These are phyloP conservation scores for Trametes cingulata DNA, from an alignment of 768 basidiomycete genomes.

Conservation along the genomic window DNA sequence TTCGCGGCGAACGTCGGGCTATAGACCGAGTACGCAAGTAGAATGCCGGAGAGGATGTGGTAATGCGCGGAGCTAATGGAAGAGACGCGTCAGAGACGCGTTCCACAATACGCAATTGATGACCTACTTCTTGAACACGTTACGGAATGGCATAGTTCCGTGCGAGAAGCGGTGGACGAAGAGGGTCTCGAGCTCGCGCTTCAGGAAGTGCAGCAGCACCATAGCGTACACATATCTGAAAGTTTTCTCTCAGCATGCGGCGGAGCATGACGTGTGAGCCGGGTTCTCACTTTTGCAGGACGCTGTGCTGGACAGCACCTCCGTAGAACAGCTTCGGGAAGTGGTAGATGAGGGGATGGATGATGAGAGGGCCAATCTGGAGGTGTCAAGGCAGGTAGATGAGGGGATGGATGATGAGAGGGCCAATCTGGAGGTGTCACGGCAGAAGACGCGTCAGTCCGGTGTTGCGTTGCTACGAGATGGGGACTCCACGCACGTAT, in stretches of 20 bases:
- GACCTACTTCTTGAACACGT: constrained; percentile 87
- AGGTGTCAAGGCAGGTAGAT: constrained; percentile 47
- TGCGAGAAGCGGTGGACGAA: constrained; percentile 96
- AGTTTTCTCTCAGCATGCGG: neutral
- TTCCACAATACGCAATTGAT: neutral
- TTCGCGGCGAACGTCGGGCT: constrained; percentile 72
- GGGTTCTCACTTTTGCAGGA: constrained; percentile 65
- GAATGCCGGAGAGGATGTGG: constrained; percentile 76
- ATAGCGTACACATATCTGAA: constrained; percentile 67
- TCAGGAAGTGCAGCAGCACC: constrained; percentile 84
- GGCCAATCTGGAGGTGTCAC: constrained; percentile 61
- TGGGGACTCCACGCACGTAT: constrained; percentile 67
- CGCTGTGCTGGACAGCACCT: constrained; percentile 66
- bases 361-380: constrained; percentile 83
- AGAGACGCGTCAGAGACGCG: constrained; percentile 12
- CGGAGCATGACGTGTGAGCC: constrained; percentile 12
- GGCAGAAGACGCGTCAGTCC: constrained; percentile 11
- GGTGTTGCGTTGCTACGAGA: neutral
- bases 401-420: constrained; percentile 85
- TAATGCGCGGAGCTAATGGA: constrained; percentile 81
- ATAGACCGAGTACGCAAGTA: constrained; percentile 81
- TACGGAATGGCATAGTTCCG: constrained; percentile 85
- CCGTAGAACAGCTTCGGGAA: constrained; percentile 74
- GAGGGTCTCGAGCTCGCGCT: constrained; percentile 90
- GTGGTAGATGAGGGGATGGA: constrained; percentile 85